phyloP scores from a whole-genome alignment of 805 yeast species.

The Suhomyces sp. region DNA sequence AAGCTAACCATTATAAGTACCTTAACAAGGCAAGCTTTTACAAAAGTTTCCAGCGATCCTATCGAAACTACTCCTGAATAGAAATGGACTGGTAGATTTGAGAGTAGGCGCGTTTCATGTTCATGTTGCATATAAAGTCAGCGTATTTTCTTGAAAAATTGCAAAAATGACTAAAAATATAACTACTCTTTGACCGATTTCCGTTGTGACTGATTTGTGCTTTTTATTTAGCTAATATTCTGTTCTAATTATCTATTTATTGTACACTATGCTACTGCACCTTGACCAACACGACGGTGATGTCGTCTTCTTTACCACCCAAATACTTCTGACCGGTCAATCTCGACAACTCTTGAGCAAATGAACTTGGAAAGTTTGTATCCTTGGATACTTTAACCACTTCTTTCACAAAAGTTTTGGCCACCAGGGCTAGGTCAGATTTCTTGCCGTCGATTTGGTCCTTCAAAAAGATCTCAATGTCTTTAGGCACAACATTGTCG shows the following conservation, averaged over 20 bases:
- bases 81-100: no score
- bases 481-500: constrained; percentile 75
- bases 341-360: constrained; percentile 71
- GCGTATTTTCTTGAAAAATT: no score
- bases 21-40: no score
- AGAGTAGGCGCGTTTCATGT: no score
- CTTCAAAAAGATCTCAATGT: constrained; percentile 63
- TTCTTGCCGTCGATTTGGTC: constrained; percentile 43
- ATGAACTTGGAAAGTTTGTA: constrained; percentile 74
- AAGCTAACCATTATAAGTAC: no score
- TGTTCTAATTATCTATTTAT: neutral
- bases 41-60: no score
- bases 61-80: no score
- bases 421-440: constrained; percentile 40
- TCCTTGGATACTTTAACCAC: constrained; percentile 73
- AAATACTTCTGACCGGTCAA: constrained; percentile 65
- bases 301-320: constrained; percentile 96
- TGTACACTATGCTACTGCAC: constrained; percentile 33
- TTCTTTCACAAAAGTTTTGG: constrained; percentile 57
- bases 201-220: no score
- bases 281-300: constrained; percentile 74
- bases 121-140: no score
- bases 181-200: no score
- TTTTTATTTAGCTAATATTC: no score
- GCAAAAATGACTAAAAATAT: no score